Evolutionary conservation across 176 grass and related monocot species (phyloP).

Genomic region (Bromus sterilis): DNA sequence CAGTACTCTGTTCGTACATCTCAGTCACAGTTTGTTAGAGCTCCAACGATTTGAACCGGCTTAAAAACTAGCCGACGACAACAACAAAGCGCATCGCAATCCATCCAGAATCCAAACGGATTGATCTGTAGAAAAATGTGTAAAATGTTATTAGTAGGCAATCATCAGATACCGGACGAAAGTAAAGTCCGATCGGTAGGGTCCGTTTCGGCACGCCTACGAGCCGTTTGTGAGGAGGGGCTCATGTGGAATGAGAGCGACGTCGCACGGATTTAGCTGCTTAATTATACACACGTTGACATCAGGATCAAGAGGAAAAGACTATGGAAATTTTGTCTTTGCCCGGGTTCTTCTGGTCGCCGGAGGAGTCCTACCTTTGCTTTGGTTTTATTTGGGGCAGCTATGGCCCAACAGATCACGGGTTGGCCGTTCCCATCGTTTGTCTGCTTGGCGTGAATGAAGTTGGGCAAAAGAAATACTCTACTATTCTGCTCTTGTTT

Average conservation of each 20-base stretch:
- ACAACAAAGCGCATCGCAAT: neutral
- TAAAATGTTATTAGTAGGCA: neutral
- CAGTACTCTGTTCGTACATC: constrained; percentile 2
- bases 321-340: neutral
- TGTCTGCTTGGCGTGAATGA: neutral
- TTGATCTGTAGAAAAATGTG: neutral
- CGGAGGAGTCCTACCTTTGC: constrained; percentile 7
- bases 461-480: neutral
- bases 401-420: constrained; percentile 36
- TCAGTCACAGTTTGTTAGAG: constrained; percentile 21
- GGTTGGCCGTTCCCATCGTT: neutral
- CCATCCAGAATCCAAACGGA: neutral
- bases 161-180: constrained; percentile 4
- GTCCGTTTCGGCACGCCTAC: constrained; percentile 10
- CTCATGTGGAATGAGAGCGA: constrained; percentile 17
- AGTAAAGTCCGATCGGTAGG: neutral
- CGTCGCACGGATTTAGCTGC: neutral
- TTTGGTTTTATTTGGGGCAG: constrained; percentile 21
- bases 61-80: neutral
- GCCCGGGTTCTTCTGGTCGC: constrained; percentile 1
- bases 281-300: constrained; percentile 23
- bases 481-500: neutral
- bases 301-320: constrained; percentile 13
- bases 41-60: neutral
- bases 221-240: constrained; percentile 23